phyloP scores from a whole-genome alignment of 441 rosid genomes.

The Euphorbia celastroides region DNA sequence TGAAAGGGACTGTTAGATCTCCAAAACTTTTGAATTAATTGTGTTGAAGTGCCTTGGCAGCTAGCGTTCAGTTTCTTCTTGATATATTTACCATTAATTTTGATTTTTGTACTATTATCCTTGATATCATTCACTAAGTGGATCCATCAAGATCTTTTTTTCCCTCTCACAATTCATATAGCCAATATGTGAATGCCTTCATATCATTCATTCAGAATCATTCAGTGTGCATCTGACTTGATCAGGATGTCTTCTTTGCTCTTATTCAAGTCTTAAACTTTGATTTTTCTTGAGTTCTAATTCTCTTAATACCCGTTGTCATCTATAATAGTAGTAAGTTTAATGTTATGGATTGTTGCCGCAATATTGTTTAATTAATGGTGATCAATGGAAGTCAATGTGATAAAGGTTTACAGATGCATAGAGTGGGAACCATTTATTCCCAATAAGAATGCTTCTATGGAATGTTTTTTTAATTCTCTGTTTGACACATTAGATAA shows the following conservation, averaged over 20 bases:
- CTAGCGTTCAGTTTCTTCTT: no score
- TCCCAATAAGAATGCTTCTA: background rate
- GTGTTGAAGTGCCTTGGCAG: no score
- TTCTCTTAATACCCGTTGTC: background rate
- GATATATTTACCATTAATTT: no score
- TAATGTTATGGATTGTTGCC: background rate
- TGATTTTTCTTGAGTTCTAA: background rate
- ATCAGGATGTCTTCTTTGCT: no score
- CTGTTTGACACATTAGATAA: background rate
- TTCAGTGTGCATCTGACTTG: no score
- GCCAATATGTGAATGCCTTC: no score
- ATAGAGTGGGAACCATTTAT: background rate
- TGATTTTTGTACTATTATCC: no score
- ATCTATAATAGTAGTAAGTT: background rate
- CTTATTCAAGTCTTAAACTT: slow-evolving; percentile 1
- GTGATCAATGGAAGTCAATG: no score
- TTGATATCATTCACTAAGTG: no score
- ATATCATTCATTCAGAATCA: no score
- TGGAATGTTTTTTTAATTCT: background rate
- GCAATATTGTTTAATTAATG: background rate
- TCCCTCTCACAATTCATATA: no score
- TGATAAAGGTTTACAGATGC: background rate
- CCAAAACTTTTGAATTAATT: background rate
- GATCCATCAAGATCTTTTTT: no score
- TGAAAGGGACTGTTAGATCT: background rate